phyloP scores from a whole-genome alignment of 1,284 basidiomycete genomes.

The Tylopilus sp. region DNA sequence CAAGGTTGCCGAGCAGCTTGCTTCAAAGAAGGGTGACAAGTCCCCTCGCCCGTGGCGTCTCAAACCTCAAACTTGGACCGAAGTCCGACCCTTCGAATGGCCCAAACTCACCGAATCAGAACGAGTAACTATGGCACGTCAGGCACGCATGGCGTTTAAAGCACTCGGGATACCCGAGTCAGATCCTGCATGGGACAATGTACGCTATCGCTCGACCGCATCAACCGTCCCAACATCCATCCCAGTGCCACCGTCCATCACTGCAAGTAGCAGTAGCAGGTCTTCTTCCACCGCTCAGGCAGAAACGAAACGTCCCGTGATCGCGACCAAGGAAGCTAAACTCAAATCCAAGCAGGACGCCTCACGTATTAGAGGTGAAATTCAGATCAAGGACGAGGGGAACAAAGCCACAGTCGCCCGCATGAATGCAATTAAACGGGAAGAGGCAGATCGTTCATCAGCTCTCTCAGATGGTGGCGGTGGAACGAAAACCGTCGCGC shows the following conservation, averaged over 20 bases:
- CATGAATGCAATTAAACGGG: conserved; percentile 30
- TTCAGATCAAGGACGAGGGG: conserved; percentile 55
- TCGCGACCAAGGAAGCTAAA: conserved; percentile 41
- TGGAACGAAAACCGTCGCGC: conserved; percentile 15
- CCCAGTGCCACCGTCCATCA: conserved; percentile 13
- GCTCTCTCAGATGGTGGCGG: conserved; percentile 11
- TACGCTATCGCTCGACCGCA: conserved; percentile 31
- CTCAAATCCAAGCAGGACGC: conserved; percentile 42
- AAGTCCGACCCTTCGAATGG: conserved; percentile 65
- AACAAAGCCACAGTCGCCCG: conserved; percentile 19
- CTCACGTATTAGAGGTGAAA: conserved; percentile 40
- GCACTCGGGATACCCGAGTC: conserved; percentile 49
- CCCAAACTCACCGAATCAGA: conserved; percentile 44
- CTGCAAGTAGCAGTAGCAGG: conserved; percentile 17
- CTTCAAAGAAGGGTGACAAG: conserved; percentile 35
- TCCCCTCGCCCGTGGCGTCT: conserved; percentile 47
- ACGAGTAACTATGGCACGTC: conserved; percentile 43
- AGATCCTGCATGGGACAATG: conserved; percentile 53
- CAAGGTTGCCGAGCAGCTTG: conserved; percentile 49
- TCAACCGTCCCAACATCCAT: conserved; percentile 9
- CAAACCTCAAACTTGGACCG: conserved; percentile 52
- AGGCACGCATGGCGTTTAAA: conserved; percentile 44
- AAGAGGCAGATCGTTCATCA: conserved; percentile 21
- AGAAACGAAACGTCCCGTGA: conserved; percentile 41
- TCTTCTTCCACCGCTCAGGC: conserved; percentile 25